These are phyloP conservation scores for Candida sojae DNA, from an alignment of 1,139 yeast species.

Conservation along the genomic window DNA sequence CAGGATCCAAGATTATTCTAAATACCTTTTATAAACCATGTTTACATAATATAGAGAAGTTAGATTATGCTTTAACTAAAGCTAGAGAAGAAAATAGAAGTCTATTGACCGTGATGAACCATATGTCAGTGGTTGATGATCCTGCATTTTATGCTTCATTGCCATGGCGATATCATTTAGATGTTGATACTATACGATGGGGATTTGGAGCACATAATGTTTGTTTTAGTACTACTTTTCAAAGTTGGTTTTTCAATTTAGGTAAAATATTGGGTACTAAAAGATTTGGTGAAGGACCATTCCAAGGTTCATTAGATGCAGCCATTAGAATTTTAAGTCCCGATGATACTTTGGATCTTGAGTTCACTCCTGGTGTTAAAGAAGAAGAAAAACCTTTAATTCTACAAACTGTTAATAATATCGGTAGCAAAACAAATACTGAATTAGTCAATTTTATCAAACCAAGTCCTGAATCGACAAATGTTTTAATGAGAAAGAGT, in stretches of 20 bases:
- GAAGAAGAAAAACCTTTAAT: slow-evolving; percentile 28
- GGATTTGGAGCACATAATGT: slow-evolving; percentile 92
- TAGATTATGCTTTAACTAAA: slow-evolving; percentile 62
- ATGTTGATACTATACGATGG: slow-evolving; percentile 81
- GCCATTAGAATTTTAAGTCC: slow-evolving; percentile 83
- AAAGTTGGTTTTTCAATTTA: slow-evolving; percentile 70
- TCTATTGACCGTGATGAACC: slow-evolving; percentile 89
- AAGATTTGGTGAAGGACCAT: slow-evolving; percentile 90
- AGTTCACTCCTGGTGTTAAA: slow-evolving; percentile 39
- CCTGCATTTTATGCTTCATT: slow-evolving; percentile 88
- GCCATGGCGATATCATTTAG: slow-evolving; percentile 67
- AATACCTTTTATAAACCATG: slow-evolving; percentile 63
- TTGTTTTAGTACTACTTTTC: slow-evolving; percentile 64
- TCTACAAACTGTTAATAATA: slow-evolving; percentile 33
- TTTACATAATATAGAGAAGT: slow-evolving; percentile 59
- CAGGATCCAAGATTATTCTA: slow-evolving; percentile 63
- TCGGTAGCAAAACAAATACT: slow-evolving; percentile 9
- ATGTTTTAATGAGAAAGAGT: slow-evolving; percentile 42
- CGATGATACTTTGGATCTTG: slow-evolving; percentile 66
- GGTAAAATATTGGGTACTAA: slow-evolving; percentile 87
- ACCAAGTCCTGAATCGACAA: slow-evolving; percentile 33
- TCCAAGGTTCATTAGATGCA: slow-evolving; percentile 88
- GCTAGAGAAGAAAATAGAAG: slow-evolving; percentile 73
- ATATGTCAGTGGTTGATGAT: slow-evolving; percentile 92
- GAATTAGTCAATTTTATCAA: slow-evolving; percentile 25